Conservation (phyloP, 129 eudicot species). For the Ambrosia artemisiifolia region DNA sequence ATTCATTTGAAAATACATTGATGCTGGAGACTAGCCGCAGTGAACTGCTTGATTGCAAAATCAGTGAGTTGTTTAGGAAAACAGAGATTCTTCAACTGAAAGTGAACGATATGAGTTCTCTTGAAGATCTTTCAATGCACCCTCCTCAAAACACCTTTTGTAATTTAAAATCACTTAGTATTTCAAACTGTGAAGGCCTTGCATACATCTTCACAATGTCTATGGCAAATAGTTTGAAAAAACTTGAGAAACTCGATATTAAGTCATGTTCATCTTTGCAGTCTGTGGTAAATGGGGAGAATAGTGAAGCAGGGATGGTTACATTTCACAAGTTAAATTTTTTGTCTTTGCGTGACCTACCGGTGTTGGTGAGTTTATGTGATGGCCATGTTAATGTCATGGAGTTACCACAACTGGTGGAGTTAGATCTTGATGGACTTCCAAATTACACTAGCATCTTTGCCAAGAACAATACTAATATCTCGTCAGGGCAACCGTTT, state of each 20-base stretch:
- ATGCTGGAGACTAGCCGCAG: background rate
- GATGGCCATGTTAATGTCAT: background rate
- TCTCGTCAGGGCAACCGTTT: background rate
- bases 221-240: no score
- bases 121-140: no score
- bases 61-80: background rate
- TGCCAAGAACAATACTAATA: background rate
- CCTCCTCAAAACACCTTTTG: no score
- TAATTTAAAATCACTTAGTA: no score
- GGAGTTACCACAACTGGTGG: background rate
- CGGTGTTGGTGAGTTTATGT: background rate
- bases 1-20: no score
- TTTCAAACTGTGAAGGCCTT: no score
- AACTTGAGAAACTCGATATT: no score
- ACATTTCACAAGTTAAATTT: background rate
- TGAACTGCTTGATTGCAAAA: background rate
- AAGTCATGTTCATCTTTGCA: background rate
- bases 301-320: background rate
- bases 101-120: no score
- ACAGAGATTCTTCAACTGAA: background rate
- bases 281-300: background rate
- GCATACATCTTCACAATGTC: no score
- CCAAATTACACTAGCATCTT: background rate
- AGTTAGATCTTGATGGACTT: background rate
- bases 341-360: background rate